phyloP scores from a whole-genome alignment of 139 green algal genomes.

The Volvox africanus region DNA sequence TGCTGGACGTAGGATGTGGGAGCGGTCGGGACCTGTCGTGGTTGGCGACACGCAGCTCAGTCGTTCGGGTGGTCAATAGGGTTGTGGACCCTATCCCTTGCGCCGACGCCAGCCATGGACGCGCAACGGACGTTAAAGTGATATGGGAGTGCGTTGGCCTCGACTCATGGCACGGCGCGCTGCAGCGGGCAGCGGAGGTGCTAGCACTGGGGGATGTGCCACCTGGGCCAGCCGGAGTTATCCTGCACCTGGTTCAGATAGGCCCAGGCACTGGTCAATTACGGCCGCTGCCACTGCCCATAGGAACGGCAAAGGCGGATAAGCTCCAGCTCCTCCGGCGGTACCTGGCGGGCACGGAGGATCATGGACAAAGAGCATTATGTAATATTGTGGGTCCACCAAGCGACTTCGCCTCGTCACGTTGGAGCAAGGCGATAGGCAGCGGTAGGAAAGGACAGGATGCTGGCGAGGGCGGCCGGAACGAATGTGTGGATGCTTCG shows the following conservation, averaged over 20 bases:
- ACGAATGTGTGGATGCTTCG: background rate
- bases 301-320: background rate
- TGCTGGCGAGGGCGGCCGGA: background rate
- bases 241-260: slow-evolving; percentile 22
- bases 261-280: background rate
- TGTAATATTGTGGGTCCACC: no score
- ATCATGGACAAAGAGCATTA: background rate
- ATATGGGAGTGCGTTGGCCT: slow-evolving; percentile 52
- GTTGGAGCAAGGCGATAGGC: no score
- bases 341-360: background rate
- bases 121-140: background rate
- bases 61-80: background rate
- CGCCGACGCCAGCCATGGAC: background rate
- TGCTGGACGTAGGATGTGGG: slow-evolving; percentile 57
- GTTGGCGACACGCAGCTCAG: slow-evolving; percentile 24
- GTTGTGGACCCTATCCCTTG: background rate
- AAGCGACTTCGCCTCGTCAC: no score
- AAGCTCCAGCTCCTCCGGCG: background rate
- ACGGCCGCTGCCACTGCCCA: background rate
- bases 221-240: background rate
- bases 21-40: slow-evolving; percentile 54
- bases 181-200: slow-evolving; percentile 41
- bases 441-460: background rate
- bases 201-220: slow-evolving; percentile 12
- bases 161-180: slow-evolving; percentile 53